Evolutionary conservation across 441 rosid species (phyloP), one percentile per base, ranked within the genome.

Genomic region (Pelargonium cotyledonis): DNA sequence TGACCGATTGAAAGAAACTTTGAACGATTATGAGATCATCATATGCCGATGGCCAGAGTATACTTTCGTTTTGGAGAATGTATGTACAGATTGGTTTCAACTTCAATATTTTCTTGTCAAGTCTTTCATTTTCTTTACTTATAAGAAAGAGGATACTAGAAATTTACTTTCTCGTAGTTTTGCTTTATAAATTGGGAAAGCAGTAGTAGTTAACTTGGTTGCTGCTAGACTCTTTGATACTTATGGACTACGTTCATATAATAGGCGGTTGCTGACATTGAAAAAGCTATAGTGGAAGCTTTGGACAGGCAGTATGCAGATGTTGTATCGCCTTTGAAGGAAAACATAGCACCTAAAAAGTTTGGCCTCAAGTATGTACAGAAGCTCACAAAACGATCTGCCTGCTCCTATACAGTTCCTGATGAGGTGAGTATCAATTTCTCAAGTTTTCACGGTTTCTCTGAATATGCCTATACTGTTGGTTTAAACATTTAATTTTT

Each of bases 11-110:
- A 84, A 81, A 64, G 92, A 85, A 76, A 95, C 96, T 70, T 77
- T 90, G 75, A 84, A 73, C n/a, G 87, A 83, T 76, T 95, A 95
- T 65, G 96, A 90, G 83, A 88, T 95, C 72, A 90, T 91, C 78
- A 95, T 90, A 66, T 86, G 94, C 82, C 82, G 97, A 71, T 95
- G 99, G 99, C 99, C 99, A 51, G 96, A 91, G 66, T 95, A 95
- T 76, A 83, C 88, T 71, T 88, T 91, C 69, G 96, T 85, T 76
- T 85, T 95, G 46, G 99, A 95, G 80, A 86, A 88, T 81, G 99
- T 94, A 88, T 43, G 96, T 81, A 55, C 21, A 53, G 62, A 62
- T 66, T 31, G 73, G 46, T 65, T 63, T 62, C 67, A 23, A 43
- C 64, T 62, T 21, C 41, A 4, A 44, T 69, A 44, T 55, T 75